Base-by-base conservation (phyloP, 768 basidiomycete species). In the Panaeolus papilionaceus region DNA sequence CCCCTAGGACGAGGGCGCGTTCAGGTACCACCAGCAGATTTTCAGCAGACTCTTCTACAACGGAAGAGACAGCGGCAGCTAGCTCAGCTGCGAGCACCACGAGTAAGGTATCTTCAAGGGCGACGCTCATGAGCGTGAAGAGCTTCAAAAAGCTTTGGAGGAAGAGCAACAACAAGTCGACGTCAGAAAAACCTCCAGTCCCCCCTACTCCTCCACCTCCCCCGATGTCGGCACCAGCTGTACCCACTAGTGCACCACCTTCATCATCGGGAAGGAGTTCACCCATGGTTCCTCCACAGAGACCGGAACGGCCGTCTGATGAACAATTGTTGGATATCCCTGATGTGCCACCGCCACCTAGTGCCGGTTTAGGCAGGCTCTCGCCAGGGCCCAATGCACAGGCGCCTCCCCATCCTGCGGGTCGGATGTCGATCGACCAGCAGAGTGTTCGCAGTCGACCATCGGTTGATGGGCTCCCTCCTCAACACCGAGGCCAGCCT, bases 111-210 rank as follows among this genome's bases (percentile, higher is more conserved):
- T 58, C 54, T 4, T 58, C 54, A 58, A 58, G 83, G 28, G 75
- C 86, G 38, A 88, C 90, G 0, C 78, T 94, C 49, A 90, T 92
- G 80, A 88, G 88, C 37, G 90, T 93, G 63, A 93, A 88, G 77
- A 85, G 85, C 67, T 85, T 94, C 73, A 90, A 87, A 77, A 90
- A 87, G 68, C 75, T 95, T 23, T 95, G 93, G 93, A 86, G 91
- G 72, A 92, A 86, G 84, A 92, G 89, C 71, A 88, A 84, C 64
- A 86, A 85, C 70, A 85, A 80, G 70, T 79, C 83, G 37, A 74
- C 78, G 28, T 75, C 83, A 67, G 67, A 72, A 84, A 85, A 72
- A 82, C 82, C 62, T 83, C 85, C 77, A 74, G 84, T 51, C 81
- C 85, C 44, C 82, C 87, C 78, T 16, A 70, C 72, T n/a, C 65